Conservation (phyloP, 148 eudicot genomes). For the Polygonum aviculare region DNA sequence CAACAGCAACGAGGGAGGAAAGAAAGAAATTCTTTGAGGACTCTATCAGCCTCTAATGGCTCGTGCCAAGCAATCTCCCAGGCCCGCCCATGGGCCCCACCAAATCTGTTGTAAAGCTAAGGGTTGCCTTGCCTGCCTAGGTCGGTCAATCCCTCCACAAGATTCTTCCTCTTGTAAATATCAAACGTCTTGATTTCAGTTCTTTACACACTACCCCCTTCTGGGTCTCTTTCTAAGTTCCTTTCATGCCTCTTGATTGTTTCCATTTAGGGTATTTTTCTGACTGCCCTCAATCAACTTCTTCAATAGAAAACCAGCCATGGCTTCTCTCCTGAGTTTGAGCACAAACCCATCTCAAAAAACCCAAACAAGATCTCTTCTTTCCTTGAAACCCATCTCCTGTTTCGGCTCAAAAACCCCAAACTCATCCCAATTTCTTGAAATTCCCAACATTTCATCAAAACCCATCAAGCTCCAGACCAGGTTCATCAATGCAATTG, state of each 20-base stretch:
- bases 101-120: background rate
- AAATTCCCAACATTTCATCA: background rate
- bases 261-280: background rate
- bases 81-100: background rate
- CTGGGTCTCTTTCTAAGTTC: background rate
- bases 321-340: conserved; percentile 5
- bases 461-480: background rate
- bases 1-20: background rate
- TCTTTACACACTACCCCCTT: background rate
- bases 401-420: background rate
- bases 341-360: conserved; percentile 11
- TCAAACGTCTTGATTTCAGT: background rate
- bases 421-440: background rate
- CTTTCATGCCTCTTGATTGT: background rate
- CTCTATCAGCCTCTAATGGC: background rate
- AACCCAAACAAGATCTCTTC: background rate
- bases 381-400: conserved; percentile 8
- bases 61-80: background rate
- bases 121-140: background rate
- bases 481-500: conserved; percentile 3
- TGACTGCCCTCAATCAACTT: background rate
- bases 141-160: background rate
- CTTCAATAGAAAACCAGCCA: background rate
- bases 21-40: background rate
- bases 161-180: background rate